phyloP scores from a whole-genome alignment of 1,284 basidiomycete species.

The Boletus semigastroideus region DNA sequence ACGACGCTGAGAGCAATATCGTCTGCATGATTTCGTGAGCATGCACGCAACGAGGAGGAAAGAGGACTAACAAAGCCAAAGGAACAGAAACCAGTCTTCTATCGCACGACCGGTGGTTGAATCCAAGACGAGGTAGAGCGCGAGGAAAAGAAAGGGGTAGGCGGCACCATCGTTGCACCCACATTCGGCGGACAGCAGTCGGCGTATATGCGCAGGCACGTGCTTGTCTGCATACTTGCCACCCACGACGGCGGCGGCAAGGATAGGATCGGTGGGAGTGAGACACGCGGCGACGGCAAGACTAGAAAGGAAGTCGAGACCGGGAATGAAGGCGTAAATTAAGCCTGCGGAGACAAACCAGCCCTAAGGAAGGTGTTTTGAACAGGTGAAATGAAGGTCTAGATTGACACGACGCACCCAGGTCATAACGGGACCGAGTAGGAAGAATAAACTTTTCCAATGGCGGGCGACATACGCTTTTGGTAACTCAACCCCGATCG shows the following conservation, averaged over 20 bases:
- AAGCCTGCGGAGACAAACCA: slow-evolving; percentile 90
- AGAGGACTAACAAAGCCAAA: slow-evolving; percentile 74
- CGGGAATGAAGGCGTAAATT: slow-evolving; percentile 88
- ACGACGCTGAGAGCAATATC: slow-evolving; percentile 81
- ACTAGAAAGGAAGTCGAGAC: slow-evolving; percentile 82
- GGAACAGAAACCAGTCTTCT: slow-evolving; percentile 79
- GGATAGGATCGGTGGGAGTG: slow-evolving; percentile 95
- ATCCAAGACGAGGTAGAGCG: slow-evolving; percentile 86
- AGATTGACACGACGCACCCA: slow-evolving; percentile 55
- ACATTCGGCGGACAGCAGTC: slow-evolving; percentile 88
- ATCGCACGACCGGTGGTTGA: slow-evolving; percentile 61
- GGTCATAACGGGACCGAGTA: slow-evolving; percentile 89
- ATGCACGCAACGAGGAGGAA: not conserved
- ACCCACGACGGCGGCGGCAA: slow-evolving; percentile 84
- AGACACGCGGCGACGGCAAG: slow-evolving; percentile 92
- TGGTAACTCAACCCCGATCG: slow-evolving; percentile 94
- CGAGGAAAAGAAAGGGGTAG: slow-evolving; percentile 94
- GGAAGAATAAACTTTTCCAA: slow-evolving; percentile 86
- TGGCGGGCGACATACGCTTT: slow-evolving; percentile 91
- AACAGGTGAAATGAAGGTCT: slow-evolving; percentile 7
- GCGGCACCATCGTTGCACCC: slow-evolving; percentile 95
- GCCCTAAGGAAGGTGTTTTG: slow-evolving; percentile 48
- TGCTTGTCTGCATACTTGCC: slow-evolving; percentile 99
- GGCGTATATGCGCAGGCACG: slow-evolving; percentile 92
- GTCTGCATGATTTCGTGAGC: slow-evolving; percentile 44